Conservation (phyloP, 2,329 filamentous ascomycete species). For the Rhinocladiella mackenziei region DNA sequence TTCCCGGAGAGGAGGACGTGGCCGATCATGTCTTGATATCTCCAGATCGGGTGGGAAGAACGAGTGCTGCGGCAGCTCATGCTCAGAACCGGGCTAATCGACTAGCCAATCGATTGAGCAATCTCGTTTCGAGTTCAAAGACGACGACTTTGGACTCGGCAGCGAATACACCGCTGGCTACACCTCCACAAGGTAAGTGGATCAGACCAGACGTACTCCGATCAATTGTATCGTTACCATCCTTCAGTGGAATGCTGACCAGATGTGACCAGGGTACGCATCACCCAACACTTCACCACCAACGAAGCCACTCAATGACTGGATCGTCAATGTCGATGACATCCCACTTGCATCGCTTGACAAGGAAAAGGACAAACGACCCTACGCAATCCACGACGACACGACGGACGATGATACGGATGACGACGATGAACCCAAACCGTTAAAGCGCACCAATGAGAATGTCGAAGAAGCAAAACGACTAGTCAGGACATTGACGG, state of each 20-base stretch:
- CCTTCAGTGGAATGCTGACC: background rate
- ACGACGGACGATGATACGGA: conserved; percentile 27
- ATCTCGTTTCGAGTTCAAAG: background rate
- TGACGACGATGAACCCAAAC: conserved; percentile 18
- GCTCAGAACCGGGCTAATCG: conserved; percentile 21
- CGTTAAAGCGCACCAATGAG: conserved; percentile 19
- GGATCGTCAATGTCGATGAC: conserved; percentile 27
- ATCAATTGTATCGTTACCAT: background rate
- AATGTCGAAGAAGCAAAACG: conserved; percentile 25
- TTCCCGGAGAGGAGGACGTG: conserved; percentile 17
- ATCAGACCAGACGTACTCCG: conserved; percentile 2
- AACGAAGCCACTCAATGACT: conserved; percentile 17
- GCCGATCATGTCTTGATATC: conserved; percentile 15
- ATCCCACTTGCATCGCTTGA: conserved; percentile 29
- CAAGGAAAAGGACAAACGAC: conserved; percentile 24
- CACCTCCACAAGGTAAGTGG: conserved; percentile 3
- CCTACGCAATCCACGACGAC: conserved; percentile 29
- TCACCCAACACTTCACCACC: conserved; percentile 20
- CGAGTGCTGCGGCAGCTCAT: conserved; percentile 21
- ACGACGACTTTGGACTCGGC: no score
- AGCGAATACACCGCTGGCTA: conserved; percentile 6
- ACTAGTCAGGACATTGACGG: conserved; percentile 22
- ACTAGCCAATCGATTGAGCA: conserved; percentile 18
- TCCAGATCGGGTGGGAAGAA: conserved; percentile 14
- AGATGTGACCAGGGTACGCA: conserved; percentile 2